Evolutionary conservation across 345 rosid species (phyloP).

Genomic region (Excoecaria agallocha): DNA sequence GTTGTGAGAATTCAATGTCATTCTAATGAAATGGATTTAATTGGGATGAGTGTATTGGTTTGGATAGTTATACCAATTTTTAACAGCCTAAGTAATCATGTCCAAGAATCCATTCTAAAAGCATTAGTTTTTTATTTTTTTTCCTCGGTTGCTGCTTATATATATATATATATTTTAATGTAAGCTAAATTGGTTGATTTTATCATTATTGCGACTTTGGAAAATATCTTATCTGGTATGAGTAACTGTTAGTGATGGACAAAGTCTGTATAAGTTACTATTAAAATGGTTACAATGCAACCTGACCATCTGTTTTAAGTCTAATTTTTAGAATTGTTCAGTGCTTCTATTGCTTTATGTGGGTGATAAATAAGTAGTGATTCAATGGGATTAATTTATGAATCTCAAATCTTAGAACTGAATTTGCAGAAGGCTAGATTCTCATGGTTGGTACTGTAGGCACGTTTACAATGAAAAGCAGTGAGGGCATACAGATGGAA

Average conservation of each 20-base stretch:
- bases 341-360: neutral
- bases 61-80: too few species aligned
- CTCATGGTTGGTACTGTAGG: constrained; percentile 37
- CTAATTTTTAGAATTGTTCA: too few species aligned
- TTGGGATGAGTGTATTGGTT: too few species aligned
- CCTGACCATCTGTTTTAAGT: neutral
- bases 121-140: too few species aligned
- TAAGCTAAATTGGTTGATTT: neutral
- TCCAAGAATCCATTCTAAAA: too few species aligned
- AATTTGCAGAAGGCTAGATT: constrained; percentile 20
- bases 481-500: constrained; percentile 82
- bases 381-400: constrained; percentile 5
- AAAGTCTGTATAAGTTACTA: neutral
- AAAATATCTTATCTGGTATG: neutral
- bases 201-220: too few species aligned
- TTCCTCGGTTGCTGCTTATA: neutral
- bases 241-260: too few species aligned
- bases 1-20: too few species aligned
- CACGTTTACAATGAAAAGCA: constrained; percentile 52
- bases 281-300: neutral
- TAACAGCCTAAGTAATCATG: too few species aligned
- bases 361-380: neutral
- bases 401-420: constrained; percentile 10
- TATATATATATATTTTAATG: neutral
- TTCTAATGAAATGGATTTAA: too few species aligned